Percentiles rank a stretch among this genome's conserved stretches.
Conservation (phyloP, 1,284 basidiomycete species). For the Xerocomus nothofagi region DNA sequence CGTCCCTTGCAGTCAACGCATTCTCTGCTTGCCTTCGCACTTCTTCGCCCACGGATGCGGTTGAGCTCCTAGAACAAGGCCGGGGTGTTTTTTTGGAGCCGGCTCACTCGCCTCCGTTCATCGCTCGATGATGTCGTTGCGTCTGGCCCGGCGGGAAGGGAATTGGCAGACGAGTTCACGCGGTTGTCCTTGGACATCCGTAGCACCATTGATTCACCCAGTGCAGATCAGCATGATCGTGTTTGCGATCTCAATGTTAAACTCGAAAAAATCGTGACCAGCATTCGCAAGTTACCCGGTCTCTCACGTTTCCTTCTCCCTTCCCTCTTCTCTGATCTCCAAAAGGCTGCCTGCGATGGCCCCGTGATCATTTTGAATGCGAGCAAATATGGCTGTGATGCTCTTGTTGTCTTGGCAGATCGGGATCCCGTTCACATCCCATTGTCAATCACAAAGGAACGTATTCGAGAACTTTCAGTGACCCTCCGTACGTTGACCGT, state of each 20-base stretch:
- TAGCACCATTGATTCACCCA: not conserved
- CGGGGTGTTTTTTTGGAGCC: not conserved
- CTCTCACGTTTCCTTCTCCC: not conserved
- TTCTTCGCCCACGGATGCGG: no score
- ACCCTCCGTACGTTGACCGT: not conserved
- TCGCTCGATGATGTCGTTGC: not conserved
- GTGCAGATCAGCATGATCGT: not conserved
- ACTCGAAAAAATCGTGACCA: not conserved
- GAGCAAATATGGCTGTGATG: not conserved
- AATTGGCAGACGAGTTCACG: not conserved
- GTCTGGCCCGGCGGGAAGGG: not conserved
- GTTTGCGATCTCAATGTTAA: not conserved
- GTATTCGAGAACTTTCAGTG: no score
- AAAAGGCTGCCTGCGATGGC: not conserved
- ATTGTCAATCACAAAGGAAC: no score
- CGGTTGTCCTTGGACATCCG: not conserved
- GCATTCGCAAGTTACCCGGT: not conserved
- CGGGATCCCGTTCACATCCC: no score
- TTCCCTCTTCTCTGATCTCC: not conserved
- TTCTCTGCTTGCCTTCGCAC: slow-evolving; percentile 3
- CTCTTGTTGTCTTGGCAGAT: not conserved
- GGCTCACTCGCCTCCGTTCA: not conserved
- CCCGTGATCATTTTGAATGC: not conserved
- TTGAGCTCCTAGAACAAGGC: not conserved
- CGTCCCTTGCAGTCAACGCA: not conserved